Conservation (phyloP, 768 basidiomycete genomes). For the Panaeolus papilionaceus region DNA sequence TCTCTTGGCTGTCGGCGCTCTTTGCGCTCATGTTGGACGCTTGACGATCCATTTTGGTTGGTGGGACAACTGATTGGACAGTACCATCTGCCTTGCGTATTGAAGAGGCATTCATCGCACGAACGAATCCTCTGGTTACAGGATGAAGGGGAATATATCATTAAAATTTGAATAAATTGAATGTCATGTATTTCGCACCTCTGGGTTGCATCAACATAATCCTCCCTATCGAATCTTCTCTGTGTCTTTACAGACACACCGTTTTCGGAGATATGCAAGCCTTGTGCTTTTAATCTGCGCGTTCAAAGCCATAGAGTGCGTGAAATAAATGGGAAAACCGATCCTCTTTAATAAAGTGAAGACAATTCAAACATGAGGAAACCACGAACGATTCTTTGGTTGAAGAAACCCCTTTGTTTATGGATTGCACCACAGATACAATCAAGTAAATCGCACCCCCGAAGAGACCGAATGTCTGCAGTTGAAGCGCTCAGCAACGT, state of each 20-base stretch:
- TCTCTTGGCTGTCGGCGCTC: slow-evolving; percentile 32
- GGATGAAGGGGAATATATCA: neutral
- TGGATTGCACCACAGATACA: slow-evolving; percentile 40
- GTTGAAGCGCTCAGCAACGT: neutral
- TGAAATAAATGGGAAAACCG: neutral
- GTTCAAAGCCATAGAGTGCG: neutral
- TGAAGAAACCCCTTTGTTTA: slow-evolving; percentile 50
- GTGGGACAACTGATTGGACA: slow-evolving; percentile 17
- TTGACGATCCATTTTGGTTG: slow-evolving; percentile 28
- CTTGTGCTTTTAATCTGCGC: slow-evolving; percentile 59
- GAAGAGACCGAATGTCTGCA: slow-evolving; percentile 55
- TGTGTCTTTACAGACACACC: slow-evolving; percentile 73
- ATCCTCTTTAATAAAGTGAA: neutral
- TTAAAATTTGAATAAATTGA: neutral
- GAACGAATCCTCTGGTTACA: slow-evolving; percentile 55
- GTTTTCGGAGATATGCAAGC: slow-evolving; percentile 59
- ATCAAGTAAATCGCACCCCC: slow-evolving; percentile 52
- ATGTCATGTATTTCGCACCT: slow-evolving; percentile 45
- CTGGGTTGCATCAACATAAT: slow-evolving; percentile 78
- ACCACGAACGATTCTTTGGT: slow-evolving; percentile 62
- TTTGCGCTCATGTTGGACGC: slow-evolving; percentile 32
- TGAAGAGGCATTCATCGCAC: slow-evolving; percentile 53
- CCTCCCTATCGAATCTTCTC: slow-evolving; percentile 62
- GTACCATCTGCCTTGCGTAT: slow-evolving; percentile 38
- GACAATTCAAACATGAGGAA: neutral